Conservation (phyloP, 2,329 filamentous ascomycete genomes). For the Knufia petricola region DNA sequence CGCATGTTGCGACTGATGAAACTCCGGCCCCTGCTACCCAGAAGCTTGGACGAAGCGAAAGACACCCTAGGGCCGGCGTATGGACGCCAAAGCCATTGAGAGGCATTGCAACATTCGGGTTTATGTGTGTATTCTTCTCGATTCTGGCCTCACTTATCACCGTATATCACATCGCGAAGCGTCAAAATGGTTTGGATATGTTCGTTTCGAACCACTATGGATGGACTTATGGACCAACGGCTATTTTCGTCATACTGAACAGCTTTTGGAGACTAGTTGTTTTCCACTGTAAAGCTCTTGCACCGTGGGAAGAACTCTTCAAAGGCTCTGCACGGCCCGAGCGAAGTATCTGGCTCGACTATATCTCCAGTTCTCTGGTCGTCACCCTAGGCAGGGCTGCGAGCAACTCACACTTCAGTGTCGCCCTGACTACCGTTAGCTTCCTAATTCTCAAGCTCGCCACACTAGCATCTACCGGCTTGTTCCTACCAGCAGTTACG, state of each 20-base stretch:
- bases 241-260: constrained; percentile 26
- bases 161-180: too few relatives aligned
- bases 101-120: too few relatives aligned
- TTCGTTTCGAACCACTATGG: constrained; percentile 16
- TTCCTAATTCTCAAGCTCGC: constrained; percentile 25
- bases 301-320: constrained; percentile 27
- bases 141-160: too few relatives aligned
- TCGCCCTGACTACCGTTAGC: constrained; percentile 23
- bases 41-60: too few relatives aligned
- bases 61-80: too few relatives aligned
- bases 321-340: constrained; percentile 19
- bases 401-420: constrained; percentile 26
- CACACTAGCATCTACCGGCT: neutral
- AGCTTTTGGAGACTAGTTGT: constrained; percentile 28
- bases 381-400: constrained; percentile 24
- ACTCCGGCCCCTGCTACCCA: too few relatives aligned
- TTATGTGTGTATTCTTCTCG: too few relatives aligned
- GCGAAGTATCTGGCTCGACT: constrained; percentile 26
- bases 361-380: constrained; percentile 26
- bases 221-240: constrained; percentile 21
- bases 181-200: constrained; percentile 13
- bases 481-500: neutral
- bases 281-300: constrained; percentile 25
- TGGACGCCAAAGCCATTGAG: too few relatives aligned
- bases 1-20: too few relatives aligned